Percentiles rank a stretch among this genome's conserved stretches.
phyloP scores from a whole-genome alignment of 495 filamentous ascomycete genomes.

The Ascobolus immersus region DNA sequence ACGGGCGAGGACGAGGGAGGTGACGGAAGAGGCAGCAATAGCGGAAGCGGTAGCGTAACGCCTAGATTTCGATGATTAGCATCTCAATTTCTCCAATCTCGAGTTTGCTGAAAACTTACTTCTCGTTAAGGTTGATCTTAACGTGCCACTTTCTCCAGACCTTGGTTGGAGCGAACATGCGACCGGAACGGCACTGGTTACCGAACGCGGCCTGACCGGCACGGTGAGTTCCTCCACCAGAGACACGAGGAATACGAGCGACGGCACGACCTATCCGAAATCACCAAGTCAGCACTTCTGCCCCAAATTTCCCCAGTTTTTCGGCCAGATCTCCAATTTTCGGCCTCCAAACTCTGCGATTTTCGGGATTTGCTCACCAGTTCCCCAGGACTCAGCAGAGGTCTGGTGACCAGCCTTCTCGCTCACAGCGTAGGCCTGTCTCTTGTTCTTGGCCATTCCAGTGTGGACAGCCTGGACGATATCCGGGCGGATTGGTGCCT shows the following conservation, averaged over 20 bases:
- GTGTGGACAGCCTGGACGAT: constrained; percentile 97
- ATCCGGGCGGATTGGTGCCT: constrained; percentile 85
- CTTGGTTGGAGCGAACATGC: constrained; percentile 99
- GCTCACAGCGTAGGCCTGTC: constrained; percentile 97
- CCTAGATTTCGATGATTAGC: constrained; percentile 22
- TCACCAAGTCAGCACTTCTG: constrained; percentile 2
- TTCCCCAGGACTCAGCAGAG: constrained; percentile 98
- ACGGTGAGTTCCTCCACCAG: constrained; percentile 98
- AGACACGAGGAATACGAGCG: constrained; percentile 99
- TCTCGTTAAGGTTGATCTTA: constrained; percentile 96
- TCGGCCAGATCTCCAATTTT: background rate
- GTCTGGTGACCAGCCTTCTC: constrained; percentile 99
- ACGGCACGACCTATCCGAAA: constrained; percentile 62
- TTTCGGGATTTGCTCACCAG: constrained; percentile 43
- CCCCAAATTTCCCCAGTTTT: background rate
- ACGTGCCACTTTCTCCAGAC: constrained; percentile 99
- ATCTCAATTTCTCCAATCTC: constrained; percentile 1
- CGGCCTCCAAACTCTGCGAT: background rate
- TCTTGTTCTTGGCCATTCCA: constrained; percentile 99
- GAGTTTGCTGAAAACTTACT: constrained; percentile 26
- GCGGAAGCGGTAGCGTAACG: constrained; percentile 95
- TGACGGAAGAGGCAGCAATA: constrained; percentile 81
- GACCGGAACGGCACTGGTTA: constrained; percentile 98
- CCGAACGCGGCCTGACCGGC: constrained; percentile 98
- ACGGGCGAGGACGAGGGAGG: constrained; percentile 81